A percentile compares a stretch with the other conserved stretches of the same genome.
phyloP scores from a whole-genome alignment of 352 stramenopile genomes.

The Phytophthora capsici region DNA sequence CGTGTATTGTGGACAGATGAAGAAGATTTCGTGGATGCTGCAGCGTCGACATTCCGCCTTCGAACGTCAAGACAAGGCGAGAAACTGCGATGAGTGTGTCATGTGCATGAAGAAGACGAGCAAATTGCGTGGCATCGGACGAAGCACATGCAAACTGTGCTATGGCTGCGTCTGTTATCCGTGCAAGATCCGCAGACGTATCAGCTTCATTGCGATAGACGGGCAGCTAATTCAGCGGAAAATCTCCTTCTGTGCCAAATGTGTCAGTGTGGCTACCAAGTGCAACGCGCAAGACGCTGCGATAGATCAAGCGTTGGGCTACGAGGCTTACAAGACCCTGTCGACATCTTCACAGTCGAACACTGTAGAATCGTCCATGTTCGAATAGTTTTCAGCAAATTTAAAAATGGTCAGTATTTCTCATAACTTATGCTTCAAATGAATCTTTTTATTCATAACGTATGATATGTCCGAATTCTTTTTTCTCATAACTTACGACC shows the following conservation, averaged over 20 bases:
- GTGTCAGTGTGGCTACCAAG: constrained; percentile 37
- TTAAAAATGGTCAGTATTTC: neutral
- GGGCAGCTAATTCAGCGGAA: constrained; percentile 36
- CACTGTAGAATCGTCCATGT: constrained; percentile 9
- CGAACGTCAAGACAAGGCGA: constrained; percentile 2
- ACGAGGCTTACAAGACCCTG: constrained; percentile 30
- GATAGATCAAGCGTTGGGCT: constrained; percentile 22
- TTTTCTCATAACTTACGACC: neutral
- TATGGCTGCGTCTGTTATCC: constrained; percentile 27
- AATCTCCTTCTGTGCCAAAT: constrained; percentile 42
- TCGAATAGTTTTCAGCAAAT: constrained; percentile 5
- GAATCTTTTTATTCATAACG: too few relatives aligned
- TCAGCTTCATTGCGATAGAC: constrained; percentile 40
- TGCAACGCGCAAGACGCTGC: constrained; percentile 25
- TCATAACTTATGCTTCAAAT: too few relatives aligned
- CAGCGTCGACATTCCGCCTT: constrained; percentile 16
- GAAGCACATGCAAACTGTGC: constrained; percentile 37
- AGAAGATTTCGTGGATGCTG: constrained; percentile 54
- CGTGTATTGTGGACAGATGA: constrained; percentile 55
- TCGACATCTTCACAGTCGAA: constrained; percentile 22
- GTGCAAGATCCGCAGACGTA: constrained; percentile 33
- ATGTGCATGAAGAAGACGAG: constrained; percentile 34
- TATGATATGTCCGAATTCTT: too few relatives aligned
- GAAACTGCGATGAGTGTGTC: constrained; percentile 16
- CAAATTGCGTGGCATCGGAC: constrained; percentile 20